Percentiles rank a stretch among this genome's conserved stretches.
Evolutionary conservation across 352 stramenopile genomes (phyloP).

Genomic region (Phytophthora cajani): DNA sequence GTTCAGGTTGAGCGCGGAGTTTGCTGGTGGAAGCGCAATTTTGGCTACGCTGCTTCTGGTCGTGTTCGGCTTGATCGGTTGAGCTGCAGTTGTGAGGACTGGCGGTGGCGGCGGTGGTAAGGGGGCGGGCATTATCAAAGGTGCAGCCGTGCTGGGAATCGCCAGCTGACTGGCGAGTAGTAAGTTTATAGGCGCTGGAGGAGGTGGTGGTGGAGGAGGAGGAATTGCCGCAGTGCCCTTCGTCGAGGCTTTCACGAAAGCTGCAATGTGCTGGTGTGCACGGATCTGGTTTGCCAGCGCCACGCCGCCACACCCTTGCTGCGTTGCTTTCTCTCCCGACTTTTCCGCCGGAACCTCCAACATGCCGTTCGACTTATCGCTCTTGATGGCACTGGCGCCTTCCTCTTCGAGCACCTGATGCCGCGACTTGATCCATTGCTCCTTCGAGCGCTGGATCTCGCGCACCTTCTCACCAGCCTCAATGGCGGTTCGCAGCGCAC

Average conservation of each 20-base stretch:
- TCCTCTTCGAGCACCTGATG: constrained; percentile 70
- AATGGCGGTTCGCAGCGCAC: constrained; percentile 56
- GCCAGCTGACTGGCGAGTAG: constrained; percentile 33
- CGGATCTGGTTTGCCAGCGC: constrained; percentile 40
- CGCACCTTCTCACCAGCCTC: constrained; percentile 60
- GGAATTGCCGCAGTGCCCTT: constrained; percentile 5
- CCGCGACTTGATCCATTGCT: constrained; percentile 65
- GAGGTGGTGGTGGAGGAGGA: background rate
- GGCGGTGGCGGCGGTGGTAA: constrained; percentile 4
- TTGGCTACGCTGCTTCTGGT: constrained; percentile 30
- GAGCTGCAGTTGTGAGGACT: constrained; percentile 2
- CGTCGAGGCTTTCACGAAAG: constrained; percentile 33
- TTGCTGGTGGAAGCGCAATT: constrained; percentile 49
- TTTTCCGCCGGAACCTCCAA: constrained; percentile 31
- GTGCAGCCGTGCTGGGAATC: constrained; percentile 12
- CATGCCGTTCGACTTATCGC: constrained; percentile 43
- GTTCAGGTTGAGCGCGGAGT: constrained; percentile 42
- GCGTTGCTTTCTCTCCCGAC: constrained; percentile 15
- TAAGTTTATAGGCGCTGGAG: constrained; percentile 19
- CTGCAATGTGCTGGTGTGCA: constrained; percentile 38
- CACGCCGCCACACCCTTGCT: constrained; percentile 30
- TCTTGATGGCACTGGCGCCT: constrained; percentile 59
- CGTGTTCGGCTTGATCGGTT: constrained; percentile 30
- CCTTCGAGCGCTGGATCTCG: constrained; percentile 63
- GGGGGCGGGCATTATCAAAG: constrained; percentile 21